A percentile compares a stretch with the other conserved stretches of the same genome.
Conservation (phyloP, 257 asterid species). For the Dorcoceras hygrometricum region DNA sequence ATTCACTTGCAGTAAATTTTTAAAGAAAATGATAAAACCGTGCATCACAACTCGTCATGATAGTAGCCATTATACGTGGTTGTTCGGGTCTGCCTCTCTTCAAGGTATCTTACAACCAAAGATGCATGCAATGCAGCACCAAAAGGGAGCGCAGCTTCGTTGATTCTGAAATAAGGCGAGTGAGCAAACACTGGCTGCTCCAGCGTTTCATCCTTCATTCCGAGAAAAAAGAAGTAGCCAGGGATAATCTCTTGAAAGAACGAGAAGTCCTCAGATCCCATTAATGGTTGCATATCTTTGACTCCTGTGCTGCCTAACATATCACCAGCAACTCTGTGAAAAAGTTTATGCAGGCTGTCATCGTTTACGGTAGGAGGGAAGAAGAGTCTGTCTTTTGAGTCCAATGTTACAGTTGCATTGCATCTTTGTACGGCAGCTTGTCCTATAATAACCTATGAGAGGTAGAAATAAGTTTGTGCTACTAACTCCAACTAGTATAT, state of each 20-base stretch:
- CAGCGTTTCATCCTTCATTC: conserved; percentile 51
- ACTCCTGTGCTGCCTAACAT: conserved; percentile 54
- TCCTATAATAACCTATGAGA: conserved; percentile 57
- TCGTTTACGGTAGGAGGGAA: conserved; percentile 79
- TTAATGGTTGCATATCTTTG: conserved; percentile 54
- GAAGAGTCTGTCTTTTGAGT: conserved; percentile 37
- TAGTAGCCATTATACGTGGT: not conserved
- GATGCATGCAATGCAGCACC: conserved; percentile 99
- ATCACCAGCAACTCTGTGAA: conserved; percentile 58
- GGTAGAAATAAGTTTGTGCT: conserved; percentile 16
- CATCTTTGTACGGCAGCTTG: conserved; percentile 94
- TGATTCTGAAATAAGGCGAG: conserved; percentile 62
- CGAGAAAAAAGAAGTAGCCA: conserved; percentile 72
- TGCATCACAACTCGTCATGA: not conserved
- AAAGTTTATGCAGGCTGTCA: conserved; percentile 47
- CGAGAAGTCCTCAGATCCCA: conserved; percentile 91
- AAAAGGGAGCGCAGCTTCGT: conserved; percentile 69
- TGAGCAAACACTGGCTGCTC: conserved; percentile 44
- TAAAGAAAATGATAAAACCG: too few species aligned
- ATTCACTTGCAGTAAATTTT: not conserved
- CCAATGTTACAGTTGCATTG: conserved; percentile 67
- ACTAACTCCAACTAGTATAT: not conserved
- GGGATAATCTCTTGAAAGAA: conserved; percentile 73
- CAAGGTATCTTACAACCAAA: conserved; percentile 35
- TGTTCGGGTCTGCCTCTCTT: not conserved